phyloP scores from a whole-genome alignment of 2,329 filamentous ascomycete genomes.

The Plectosphaerella sp. region DNA sequence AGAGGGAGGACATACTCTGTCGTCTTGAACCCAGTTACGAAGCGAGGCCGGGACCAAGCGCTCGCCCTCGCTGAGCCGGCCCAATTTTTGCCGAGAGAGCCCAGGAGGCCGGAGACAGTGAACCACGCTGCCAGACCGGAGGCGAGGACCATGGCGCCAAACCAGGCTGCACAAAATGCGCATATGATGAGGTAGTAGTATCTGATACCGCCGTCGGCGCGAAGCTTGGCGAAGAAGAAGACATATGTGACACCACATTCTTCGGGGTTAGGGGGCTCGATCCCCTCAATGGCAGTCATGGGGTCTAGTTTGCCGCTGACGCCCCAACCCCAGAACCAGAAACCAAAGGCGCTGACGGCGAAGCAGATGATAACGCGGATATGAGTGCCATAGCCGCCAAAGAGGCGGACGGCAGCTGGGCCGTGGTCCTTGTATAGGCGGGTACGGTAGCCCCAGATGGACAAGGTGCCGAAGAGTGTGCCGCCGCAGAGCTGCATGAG shows the following conservation, averaged over 20 bases:
- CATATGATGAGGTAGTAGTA: conserved; percentile 17
- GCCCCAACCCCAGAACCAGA: conserved; percentile 22
- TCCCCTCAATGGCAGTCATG: conserved; percentile 11
- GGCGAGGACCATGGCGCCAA: conserved; percentile 14
- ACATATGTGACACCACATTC: conserved; percentile 15
- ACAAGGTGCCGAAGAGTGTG: conserved; percentile 19
- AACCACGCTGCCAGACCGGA: conserved; percentile 13
- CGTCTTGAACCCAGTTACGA: too few relatives aligned
- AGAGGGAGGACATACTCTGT: too few relatives aligned
- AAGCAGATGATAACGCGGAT: conserved; percentile 15
- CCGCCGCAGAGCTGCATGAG: conserved; percentile 23
- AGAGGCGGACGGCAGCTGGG: conserved; percentile 12
- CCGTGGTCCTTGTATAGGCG: conserved; percentile 14
- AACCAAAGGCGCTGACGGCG: conserved; percentile 17
- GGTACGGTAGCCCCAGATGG: conserved; percentile 22
- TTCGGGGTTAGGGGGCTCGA: conserved; percentile 8
- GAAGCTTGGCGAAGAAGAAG: conserved; percentile 19
- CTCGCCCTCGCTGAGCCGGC: conserved; percentile 4
- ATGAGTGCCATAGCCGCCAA: conserved; percentile 19
- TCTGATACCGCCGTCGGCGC: conserved; percentile 14
- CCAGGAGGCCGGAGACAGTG: neutral
- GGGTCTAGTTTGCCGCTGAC: conserved; percentile 10
- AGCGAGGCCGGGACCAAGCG: neutral
- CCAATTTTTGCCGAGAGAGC: conserved; percentile 7
- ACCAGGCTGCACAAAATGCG: conserved; percentile 13